Conservation (phyloP, 1,284 basidiomycete species). For the Butyriboletus appendiculatus region DNA sequence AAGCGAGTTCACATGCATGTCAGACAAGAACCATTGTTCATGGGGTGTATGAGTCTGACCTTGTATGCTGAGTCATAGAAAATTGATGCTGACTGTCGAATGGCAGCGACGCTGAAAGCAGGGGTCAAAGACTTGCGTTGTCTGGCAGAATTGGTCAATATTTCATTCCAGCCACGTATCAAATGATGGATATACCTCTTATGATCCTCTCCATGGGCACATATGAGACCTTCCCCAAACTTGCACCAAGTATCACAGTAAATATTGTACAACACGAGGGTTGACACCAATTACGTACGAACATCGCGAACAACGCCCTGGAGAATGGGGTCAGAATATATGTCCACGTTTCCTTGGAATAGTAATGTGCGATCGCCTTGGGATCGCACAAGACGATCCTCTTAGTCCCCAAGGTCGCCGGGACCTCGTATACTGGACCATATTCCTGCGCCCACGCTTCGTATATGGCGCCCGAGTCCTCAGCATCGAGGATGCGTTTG, state of each 20-base stretch:
- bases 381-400: conserved; percentile 38
- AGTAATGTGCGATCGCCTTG: conserved; percentile 39
- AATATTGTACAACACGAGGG: background rate
- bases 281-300: conserved; percentile 38
- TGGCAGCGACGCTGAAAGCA: background rate
- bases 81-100: background rate
- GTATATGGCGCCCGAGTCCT: conserved; percentile 14
- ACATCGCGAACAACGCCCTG: conserved; percentile 41
- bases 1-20: background rate
- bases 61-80: conserved; percentile 43
- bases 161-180: background rate
- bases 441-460: conserved; percentile 20
- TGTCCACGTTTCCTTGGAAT: conserved; percentile 43
- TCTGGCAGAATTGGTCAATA: conserved; percentile 19
- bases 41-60: conserved; percentile 10
- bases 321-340: conserved; percentile 45
- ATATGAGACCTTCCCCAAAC: conserved; percentile 20
- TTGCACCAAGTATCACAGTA: background rate
- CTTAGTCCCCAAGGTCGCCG: conserved; percentile 42
- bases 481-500: background rate
- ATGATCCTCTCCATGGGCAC: conserved; percentile 18
- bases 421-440: conserved; percentile 27
- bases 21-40: background rate
- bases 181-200: background rate
- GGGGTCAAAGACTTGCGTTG: conserved; percentile 34